phyloP scores from a whole-genome alignment of 179 eudicot genomes.

The Heliamphora pulchella region DNA sequence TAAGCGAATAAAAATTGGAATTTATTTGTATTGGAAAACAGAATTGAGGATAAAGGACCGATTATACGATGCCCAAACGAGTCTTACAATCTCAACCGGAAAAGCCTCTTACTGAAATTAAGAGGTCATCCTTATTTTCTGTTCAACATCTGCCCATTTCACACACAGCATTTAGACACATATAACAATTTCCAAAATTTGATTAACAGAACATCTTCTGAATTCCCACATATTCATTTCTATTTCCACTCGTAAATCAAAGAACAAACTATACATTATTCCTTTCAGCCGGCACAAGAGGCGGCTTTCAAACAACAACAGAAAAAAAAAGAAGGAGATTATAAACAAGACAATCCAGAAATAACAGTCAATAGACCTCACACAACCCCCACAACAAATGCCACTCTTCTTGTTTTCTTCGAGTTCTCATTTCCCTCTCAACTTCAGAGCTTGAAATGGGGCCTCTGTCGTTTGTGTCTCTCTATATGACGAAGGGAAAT shows the following conservation, averaged over 20 bases:
- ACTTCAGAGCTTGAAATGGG: background rate
- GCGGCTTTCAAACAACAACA: constrained; percentile 5
- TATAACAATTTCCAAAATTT: background rate
- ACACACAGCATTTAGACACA: background rate
- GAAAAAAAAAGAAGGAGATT: background rate
- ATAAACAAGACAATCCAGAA: background rate
- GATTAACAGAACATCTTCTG: background rate
- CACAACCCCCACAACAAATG: background rate
- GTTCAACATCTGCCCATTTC: background rate
- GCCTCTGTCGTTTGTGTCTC: background rate
- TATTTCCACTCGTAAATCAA: background rate
- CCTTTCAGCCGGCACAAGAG: background rate
- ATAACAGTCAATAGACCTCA: background rate
- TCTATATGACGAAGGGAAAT: constrained; percentile 6
- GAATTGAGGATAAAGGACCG: background rate
- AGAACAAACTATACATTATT: constrained; percentile 14
- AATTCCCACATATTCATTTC: constrained; percentile 14
- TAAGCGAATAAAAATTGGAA: background rate
- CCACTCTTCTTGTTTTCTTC: background rate
- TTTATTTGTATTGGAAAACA: background rate
- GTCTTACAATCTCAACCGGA: background rate
- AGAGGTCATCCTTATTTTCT: background rate
- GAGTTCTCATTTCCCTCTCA: background rate
- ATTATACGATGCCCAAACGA: background rate
- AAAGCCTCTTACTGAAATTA: background rate